A percentile compares a stretch with the other conserved stretches of the same genome.
These are phyloP conservation scores for Fusarium acutatum DNA, from an alignment of 2,329 filamentous ascomycete species.

Conservation along the genomic window DNA sequence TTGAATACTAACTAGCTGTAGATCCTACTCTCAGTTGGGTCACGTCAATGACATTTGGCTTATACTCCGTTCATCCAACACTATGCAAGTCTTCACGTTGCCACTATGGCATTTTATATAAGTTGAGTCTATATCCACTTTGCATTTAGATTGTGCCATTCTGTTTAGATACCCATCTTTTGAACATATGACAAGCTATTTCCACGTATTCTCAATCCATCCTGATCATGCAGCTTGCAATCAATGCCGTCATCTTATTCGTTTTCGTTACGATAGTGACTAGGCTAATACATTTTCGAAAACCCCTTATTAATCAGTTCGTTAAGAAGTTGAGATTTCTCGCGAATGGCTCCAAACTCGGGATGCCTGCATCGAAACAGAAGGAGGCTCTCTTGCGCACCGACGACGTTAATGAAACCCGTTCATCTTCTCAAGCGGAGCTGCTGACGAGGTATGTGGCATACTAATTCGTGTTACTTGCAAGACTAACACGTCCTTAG, in stretches of 20 bases:
- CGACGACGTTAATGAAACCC: fast-evolving
- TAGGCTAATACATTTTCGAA: neutral
- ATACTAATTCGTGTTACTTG: fast-evolving
- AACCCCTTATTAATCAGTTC: neutral
- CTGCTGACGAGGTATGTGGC: neutral
- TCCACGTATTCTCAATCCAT: fast-evolving
- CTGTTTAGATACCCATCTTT: neutral
- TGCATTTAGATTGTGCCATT: no score
- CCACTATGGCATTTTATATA: neutral
- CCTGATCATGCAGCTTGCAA: neutral
- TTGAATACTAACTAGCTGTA: no score
- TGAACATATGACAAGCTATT: no score
- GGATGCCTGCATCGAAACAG: neutral
- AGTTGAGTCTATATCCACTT: fast-evolving
- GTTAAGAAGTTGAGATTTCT: neutral
- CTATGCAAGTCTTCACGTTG: fast-evolving
- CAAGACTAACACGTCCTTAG: neutral
- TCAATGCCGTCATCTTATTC: neutral
- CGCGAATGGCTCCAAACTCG: neutral
- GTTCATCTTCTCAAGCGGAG: fast-evolving
- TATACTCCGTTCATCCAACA: no score
- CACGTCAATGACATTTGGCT: neutral
- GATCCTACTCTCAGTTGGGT: no score
- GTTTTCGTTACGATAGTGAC: fast-evolving
- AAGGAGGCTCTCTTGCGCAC: fast-evolving